These are phyloP conservation scores for Naegleria fowleri DNA, from an alignment of 208 protist genomes.

Conservation along the genomic window DNA sequence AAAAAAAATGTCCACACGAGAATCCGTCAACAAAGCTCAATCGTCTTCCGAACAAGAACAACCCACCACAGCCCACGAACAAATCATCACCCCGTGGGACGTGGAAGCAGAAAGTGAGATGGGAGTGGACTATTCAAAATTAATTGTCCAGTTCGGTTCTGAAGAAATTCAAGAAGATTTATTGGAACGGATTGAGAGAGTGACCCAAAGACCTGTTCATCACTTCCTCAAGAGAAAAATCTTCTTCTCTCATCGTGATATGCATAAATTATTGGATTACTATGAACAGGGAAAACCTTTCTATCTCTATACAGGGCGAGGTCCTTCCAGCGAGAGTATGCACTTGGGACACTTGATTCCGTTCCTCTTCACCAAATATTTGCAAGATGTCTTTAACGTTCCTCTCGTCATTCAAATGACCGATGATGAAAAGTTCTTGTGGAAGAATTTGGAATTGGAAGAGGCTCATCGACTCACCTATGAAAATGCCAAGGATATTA, in stretches of 20 bases:
- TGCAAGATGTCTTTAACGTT: conserved; percentile 95
- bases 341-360: conserved; percentile 98
- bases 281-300: conserved; percentile 77
- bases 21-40: neutral
- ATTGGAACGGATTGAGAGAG: conserved; percentile 70
- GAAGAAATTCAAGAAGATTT: conserved; percentile 66
- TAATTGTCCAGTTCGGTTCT: conserved; percentile 80
- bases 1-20: neutral
- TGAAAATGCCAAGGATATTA: conserved; percentile 98
- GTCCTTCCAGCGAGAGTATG: conserved; percentile 89
- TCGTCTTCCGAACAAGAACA: neutral
- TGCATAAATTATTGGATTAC: conserved; percentile 78
- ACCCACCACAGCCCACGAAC: neutral
- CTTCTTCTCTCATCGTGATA: conserved; percentile 95
- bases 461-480: conserved; percentile 62
- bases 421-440: conserved; percentile 99
- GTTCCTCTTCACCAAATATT: conserved; percentile 95
- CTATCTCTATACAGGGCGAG: conserved; percentile 99
- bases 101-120: conserved; percentile 65
- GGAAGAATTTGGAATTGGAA: conserved; percentile 81
- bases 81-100: conserved; percentile 74
- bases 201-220: conserved; percentile 73
- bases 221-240: conserved; percentile 84
- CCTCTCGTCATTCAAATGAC: conserved; percentile 99
- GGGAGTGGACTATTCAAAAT: conserved; percentile 81